A percentile compares a stretch with the other conserved stretches of the same genome.
These are phyloP conservation scores for Fusarium illudens DNA, from an alignment of 2,329 filamentous ascomycete species.

Conservation along the genomic window DNA sequence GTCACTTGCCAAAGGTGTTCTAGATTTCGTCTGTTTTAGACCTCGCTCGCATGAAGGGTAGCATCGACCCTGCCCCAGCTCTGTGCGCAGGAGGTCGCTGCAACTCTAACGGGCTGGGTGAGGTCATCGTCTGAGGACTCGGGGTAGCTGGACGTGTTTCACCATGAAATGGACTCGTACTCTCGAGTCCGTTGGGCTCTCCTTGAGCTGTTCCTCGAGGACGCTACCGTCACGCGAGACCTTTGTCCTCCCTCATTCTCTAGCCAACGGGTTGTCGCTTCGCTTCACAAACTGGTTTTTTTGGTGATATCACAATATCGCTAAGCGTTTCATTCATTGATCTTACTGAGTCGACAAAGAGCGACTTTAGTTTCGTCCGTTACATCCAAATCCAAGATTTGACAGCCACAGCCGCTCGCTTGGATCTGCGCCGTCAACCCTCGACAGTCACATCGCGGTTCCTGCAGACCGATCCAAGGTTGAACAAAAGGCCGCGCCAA, in stretches of 20 bases:
- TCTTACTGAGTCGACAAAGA: constrained; percentile 7
- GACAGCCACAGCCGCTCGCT: constrained; percentile 7
- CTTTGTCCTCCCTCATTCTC: constrained; percentile 20
- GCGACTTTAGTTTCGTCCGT: constrained; percentile 17
- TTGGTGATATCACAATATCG: constrained; percentile 21
- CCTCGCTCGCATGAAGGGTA: neutral
- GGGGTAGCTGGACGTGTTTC: constrained; percentile 19
- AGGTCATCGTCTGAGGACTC: neutral
- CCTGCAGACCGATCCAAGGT: neutral
- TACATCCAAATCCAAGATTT: constrained; percentile 15
- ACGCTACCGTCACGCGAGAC: constrained; percentile 6
- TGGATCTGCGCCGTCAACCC: constrained; percentile 7
- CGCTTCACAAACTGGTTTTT: constrained; percentile 23
- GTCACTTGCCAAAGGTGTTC: constrained; percentile 18
- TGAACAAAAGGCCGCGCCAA: neutral
- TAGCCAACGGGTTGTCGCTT: constrained; percentile 19
- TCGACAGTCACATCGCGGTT: neutral
- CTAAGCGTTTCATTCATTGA: constrained; percentile 22
- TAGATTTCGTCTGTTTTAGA: constrained; percentile 10
- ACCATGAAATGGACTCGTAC: constrained; percentile 16
- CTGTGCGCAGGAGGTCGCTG: constrained; percentile 20
- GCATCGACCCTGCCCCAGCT: constrained; percentile 10
- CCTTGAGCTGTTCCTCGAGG: constrained; percentile 3
- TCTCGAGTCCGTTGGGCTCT: constrained; percentile 2
- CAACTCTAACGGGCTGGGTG: neutral